A percentile compares a stretch with the other conserved stretches of the same genome.
These are phyloP conservation scores for Besnoitia besnoiti DNA, from an alignment of 169 alveolate species.

Conservation along the genomic window DNA sequence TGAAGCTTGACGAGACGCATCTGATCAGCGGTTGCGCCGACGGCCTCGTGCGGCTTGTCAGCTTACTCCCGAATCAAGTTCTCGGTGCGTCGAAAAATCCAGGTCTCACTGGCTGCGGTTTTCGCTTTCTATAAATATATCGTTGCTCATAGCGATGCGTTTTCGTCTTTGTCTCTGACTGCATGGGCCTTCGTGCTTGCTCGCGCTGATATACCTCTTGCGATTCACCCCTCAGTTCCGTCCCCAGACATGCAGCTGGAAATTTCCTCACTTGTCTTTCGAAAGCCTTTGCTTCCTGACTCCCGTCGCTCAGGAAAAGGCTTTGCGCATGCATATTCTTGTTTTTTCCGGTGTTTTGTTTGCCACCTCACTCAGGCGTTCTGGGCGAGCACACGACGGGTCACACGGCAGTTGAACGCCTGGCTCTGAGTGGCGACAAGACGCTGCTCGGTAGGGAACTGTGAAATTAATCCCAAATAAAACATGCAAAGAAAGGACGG, in stretches of 20 bases:
- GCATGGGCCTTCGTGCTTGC: too few relatives aligned
- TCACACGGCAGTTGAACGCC: not conserved
- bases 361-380: not conserved
- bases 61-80: slow-evolving; percentile 44
- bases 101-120: too few relatives aligned
- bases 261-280: too few relatives aligned
- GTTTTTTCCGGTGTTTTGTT: not conserved
- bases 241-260: too few relatives aligned
- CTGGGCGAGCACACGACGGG: not conserved
- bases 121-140: too few relatives aligned
- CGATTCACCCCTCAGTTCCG: too few relatives aligned
- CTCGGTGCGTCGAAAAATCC: not conserved
- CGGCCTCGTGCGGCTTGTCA: slow-evolving; percentile 59
- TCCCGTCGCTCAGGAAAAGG: not conserved
- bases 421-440: slow-evolving; percentile 9
- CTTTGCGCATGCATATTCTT: not conserved
- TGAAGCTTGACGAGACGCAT: slow-evolving; percentile 47
- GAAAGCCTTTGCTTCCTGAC: not conserved
- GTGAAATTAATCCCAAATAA: too few relatives aligned
- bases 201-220: too few relatives aligned
- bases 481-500: not conserved
- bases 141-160: too few relatives aligned
- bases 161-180: too few relatives aligned
- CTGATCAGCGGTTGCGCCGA: slow-evolving; percentile 53
- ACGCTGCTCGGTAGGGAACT: not conserved